Conservation (phyloP, 257 asterid species). For the Jacaranda copaia region DNA sequence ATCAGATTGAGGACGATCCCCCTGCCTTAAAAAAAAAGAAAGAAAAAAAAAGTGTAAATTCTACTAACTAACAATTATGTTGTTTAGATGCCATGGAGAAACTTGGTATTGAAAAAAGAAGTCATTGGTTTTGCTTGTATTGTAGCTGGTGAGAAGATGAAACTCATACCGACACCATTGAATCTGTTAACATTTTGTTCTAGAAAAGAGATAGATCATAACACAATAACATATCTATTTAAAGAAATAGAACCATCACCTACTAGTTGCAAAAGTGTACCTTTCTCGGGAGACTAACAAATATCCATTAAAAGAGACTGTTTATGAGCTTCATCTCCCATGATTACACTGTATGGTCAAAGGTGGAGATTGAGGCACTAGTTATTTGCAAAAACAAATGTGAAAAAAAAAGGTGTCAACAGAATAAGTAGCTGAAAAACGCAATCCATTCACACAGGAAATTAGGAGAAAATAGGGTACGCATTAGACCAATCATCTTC, state of each 20-base stretch:
- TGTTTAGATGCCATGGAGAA: constrained; percentile 35
- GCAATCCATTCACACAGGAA: neutral
- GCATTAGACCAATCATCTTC: neutral
- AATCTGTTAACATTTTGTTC: constrained; percentile 54
- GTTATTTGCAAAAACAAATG: neutral
- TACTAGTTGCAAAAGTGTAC: constrained; percentile 41
- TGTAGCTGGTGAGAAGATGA: constrained; percentile 94
- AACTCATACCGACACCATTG: constrained; percentile 88
- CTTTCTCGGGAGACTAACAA: constrained; percentile 96
- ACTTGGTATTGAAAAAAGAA: constrained; percentile 80
- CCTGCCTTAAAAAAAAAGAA: no score
- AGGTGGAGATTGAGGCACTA: constrained; percentile 34
- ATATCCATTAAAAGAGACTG: constrained; percentile 90
- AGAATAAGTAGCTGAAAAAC: constrained; percentile 12
- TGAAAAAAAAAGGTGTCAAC: no score
- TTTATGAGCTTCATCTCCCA: constrained; percentile 99
- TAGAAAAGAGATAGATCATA: constrained; percentile 13
- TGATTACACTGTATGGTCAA: constrained; percentile 73
- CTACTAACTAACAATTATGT: constrained; percentile 13
- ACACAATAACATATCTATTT: neutral
- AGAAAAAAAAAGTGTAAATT: no score
- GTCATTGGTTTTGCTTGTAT: constrained; percentile 94
- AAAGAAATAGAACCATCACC: constrained; percentile 14
- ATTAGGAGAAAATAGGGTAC: constrained; percentile 14
- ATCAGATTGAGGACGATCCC: no score